Evolutionary conservation across 2,329 filamentous ascomycete genomes (phyloP).

Genomic region (Ascocoryne sarcoides): DNA sequence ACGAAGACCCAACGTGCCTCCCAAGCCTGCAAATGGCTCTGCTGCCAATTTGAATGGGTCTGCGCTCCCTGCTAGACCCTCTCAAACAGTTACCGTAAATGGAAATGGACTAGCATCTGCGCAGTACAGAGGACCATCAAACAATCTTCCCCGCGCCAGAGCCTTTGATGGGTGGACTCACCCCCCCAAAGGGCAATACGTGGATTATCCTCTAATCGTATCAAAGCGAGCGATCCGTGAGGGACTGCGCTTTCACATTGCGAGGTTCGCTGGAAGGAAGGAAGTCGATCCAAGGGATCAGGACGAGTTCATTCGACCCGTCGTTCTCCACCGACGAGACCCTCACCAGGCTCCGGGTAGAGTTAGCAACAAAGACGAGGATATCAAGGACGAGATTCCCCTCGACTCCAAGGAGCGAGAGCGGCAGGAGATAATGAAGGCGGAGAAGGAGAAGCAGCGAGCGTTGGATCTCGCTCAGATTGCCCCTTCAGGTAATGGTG

Average conservation of each 20-base stretch:
- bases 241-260: conserved; percentile 76
- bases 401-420: conserved; percentile 52
- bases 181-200: conserved; percentile 35
- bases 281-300: conserved; percentile 62
- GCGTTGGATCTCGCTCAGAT: conserved; percentile 88
- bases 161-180: conserved; percentile 51
- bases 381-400: conserved; percentile 30
- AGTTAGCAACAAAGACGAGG: conserved; percentile 50
- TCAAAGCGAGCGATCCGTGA: conserved; percentile 75
- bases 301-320: conserved; percentile 75
- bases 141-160: conserved; percentile 9
- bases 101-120: conserved; percentile 1
- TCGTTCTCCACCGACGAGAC: conserved; percentile 82
- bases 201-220: conserved; percentile 65
- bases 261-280: conserved; percentile 58
- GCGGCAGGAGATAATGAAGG: conserved; percentile 59
- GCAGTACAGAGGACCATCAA: conserved; percentile 10
- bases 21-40: background rate
- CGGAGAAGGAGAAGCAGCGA: conserved; percentile 75
- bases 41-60: background rate
- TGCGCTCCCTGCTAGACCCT: background rate
- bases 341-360: conserved; percentile 62
- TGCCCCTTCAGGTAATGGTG: conserved; percentile 60
- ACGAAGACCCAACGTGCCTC: conserved; percentile 22
- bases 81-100: background rate